Evolutionary conservation across 495 filamentous ascomycete genomes (phyloP), one percentile per base, ranked within the genome.

Genomic region (Aspergillus campestris): DNA sequence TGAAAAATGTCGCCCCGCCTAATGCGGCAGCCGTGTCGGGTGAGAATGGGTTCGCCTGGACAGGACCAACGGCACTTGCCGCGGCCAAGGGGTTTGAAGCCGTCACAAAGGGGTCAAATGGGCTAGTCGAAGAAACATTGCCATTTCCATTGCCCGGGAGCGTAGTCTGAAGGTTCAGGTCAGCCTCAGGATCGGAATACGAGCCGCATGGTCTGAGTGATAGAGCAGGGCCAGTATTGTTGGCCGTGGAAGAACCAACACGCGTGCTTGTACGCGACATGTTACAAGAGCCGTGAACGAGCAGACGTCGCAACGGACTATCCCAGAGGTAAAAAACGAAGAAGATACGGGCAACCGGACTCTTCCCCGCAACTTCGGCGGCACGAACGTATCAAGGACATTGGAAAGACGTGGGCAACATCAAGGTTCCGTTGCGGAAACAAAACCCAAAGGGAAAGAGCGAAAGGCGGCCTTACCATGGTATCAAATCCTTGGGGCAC

Each of bases 401-500:
- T n/a, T n/a, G 8, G 10, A 32, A 27, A 34, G 31, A 9, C n/a
- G 10, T n/a, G 34, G 18, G 31, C 39, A 45, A 40, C 39, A 34
- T 27, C 28, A 38, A 39, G 43, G n/a, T 48, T 52, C 49, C n/a
- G 6, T 49, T 12, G 5, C 14, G 6, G 28, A 45, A 9, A 5
- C n/a, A 33, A 18, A 3, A 11, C 38, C 14, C 39, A 34, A 32
- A 9, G 42, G 24, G 33, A 36, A 14, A 34, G 42, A 57, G 29
- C 7, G 13, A 29, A 52, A 15, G 37, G 42, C 13, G 40, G 31
- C 64, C 78, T 59, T 77, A 88, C 86, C 49, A 79, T 66, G 41
- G 74, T 47, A 44, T 86, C 83, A 59, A 81, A 89, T n/a, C 71
- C 76, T 54, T 84, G 81, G 29, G 87, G 86, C n/a, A 86, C 76